phyloP scores from a whole-genome alignment of 2,329 filamentous ascomycete species.

The Claviceps paspali region DNA sequence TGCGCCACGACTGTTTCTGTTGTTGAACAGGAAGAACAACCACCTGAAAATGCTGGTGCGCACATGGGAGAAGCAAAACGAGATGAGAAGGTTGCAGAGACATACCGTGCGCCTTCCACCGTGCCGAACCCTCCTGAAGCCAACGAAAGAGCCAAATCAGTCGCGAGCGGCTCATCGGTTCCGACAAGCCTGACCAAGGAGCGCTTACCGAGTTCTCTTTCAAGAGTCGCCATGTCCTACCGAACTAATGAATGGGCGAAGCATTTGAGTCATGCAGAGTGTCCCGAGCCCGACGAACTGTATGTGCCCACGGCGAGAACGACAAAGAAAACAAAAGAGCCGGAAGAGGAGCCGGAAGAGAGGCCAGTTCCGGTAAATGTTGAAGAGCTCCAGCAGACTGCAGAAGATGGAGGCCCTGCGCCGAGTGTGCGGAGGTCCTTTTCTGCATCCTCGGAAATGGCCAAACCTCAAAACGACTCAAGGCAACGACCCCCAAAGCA shows the following conservation, averaged over 20 bases:
- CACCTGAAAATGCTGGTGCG: not conserved
- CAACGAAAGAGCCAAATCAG: conserved; percentile 24
- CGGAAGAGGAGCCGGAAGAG: conserved; percentile 35
- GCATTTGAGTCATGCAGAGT: conserved; percentile 64
- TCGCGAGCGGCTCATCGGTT: conserved; percentile 26
- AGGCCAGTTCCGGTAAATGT: conserved; percentile 46
- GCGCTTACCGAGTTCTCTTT: conserved; percentile 53
- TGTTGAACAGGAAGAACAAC: not conserved
- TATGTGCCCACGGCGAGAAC: conserved; percentile 22
- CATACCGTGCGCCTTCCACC: conserved; percentile 1
- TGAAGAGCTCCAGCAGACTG: conserved; percentile 49
- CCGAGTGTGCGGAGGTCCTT: conserved; percentile 14
- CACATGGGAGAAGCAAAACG: not conserved
- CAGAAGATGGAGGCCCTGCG: conserved; percentile 30
- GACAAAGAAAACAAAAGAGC: conserved; percentile 4
- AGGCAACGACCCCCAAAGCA: conserved; percentile 11
- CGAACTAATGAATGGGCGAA: conserved; percentile 96
- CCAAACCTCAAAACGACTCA: conserved; percentile 6
- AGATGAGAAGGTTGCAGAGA: conserved; percentile 1
- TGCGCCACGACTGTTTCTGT: not conserved
- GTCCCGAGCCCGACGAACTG: conserved; percentile 49
- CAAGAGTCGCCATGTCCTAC: conserved; percentile 65
- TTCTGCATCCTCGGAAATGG: conserved; percentile 14
- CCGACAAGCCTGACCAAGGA: conserved; percentile 39
- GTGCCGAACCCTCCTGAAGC: conserved; percentile 7